Evolutionary conservation across 2,329 filamentous ascomycete species (phyloP).

Genomic region (Penicillium corylophilum): DNA sequence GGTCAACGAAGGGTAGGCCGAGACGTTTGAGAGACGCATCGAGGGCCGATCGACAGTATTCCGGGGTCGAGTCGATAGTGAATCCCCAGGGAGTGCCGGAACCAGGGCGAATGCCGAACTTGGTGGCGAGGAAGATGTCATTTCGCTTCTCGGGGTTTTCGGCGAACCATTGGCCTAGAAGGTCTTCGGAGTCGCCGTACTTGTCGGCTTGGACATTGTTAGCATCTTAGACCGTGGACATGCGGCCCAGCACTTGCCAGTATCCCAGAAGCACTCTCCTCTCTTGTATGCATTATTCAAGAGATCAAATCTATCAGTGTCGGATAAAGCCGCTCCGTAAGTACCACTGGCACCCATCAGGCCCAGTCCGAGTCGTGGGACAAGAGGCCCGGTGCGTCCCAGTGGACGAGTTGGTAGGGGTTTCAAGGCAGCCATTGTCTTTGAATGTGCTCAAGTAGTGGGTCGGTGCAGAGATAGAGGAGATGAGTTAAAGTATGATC

Average conservation of each 20-base stretch:
- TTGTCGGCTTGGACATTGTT: conserved; percentile 24
- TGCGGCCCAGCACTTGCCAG: conserved; percentile 18
- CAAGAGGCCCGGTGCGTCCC: conserved; percentile 28
- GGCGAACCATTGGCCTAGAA: conserved; percentile 52
- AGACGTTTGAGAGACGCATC: conserved; percentile 44
- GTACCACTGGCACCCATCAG: conserved; percentile 28
- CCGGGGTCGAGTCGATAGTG: conserved; percentile 37
- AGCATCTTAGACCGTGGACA: not conserved
- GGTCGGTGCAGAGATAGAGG: too few relatives aligned
- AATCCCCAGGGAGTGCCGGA: conserved; percentile 6
- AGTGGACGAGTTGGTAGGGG: conserved; percentile 25
- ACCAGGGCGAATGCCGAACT: conserved; percentile 43
- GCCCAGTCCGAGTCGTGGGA: conserved; percentile 30
- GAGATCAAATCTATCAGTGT: conserved; percentile 46
- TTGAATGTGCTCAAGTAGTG: not conserved
- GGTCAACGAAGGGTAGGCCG: conserved; percentile 47
- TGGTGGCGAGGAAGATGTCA: conserved; percentile 55
- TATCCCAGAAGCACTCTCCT: conserved; percentile 48
- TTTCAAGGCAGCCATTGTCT: conserved; percentile 4
- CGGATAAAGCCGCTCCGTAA: conserved; percentile 33
- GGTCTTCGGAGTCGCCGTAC: conserved; percentile 50
- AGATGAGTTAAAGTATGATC: too few relatives aligned
- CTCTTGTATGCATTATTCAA: conserved; percentile 48
- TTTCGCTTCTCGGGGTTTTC: conserved; percentile 42
- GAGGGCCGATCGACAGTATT: conserved; percentile 45